A percentile compares a stretch with the other conserved stretches of the same genome.
Evolutionary conservation across 2,329 filamentous ascomycete species (phyloP).

Genomic region (Teratosphaeria zuluensis): DNA sequence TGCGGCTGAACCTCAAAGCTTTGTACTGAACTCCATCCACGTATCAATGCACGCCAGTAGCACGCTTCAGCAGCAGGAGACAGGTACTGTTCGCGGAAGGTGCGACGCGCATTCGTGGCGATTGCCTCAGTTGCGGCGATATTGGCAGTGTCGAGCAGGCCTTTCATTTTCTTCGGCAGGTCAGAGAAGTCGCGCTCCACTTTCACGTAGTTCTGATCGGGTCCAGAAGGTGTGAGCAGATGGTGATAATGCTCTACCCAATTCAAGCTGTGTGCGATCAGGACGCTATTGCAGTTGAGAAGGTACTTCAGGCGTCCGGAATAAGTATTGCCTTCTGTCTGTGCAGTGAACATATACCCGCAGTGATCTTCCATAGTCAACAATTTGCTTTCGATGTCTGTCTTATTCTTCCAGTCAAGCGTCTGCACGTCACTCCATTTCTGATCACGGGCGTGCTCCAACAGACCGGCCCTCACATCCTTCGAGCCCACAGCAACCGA

Average conservation of each 20-base stretch:
- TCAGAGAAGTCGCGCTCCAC: constrained; percentile 23
- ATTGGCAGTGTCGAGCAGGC: constrained; percentile 14
- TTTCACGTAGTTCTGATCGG: constrained; percentile 24
- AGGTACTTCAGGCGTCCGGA: constrained; percentile 27
- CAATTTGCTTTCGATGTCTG: constrained; percentile 8
- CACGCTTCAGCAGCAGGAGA: constrained; percentile 23
- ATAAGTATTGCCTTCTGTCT: constrained; percentile 27
- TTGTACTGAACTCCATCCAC: constrained; percentile 23
- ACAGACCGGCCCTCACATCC: constrained; percentile 24
- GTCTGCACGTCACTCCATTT: constrained; percentile 38
- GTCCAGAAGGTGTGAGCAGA: constrained; percentile 18
- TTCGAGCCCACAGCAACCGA: constrained; percentile 17
- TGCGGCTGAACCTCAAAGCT: constrained; percentile 17
- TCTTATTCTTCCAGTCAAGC: constrained; percentile 16
- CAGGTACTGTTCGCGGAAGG: constrained; percentile 22
- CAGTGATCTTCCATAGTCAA: constrained; percentile 23
- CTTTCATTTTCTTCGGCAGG: constrained; percentile 17
- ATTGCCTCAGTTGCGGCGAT: constrained; percentile 13
- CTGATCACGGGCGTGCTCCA: constrained; percentile 21
- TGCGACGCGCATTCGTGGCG: constrained; percentile 17
- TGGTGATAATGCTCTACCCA: constrained; percentile 25
- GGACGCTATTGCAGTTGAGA: constrained; percentile 24
- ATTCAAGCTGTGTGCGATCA: constrained; percentile 20
- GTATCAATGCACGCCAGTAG: constrained; percentile 24
- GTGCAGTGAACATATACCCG: constrained; percentile 23